A percentile compares a stretch with the other conserved stretches of the same genome.
Evolutionary conservation across 2,329 filamentous ascomycete genomes (phyloP).

Genomic region (Camillea tinctor): DNA sequence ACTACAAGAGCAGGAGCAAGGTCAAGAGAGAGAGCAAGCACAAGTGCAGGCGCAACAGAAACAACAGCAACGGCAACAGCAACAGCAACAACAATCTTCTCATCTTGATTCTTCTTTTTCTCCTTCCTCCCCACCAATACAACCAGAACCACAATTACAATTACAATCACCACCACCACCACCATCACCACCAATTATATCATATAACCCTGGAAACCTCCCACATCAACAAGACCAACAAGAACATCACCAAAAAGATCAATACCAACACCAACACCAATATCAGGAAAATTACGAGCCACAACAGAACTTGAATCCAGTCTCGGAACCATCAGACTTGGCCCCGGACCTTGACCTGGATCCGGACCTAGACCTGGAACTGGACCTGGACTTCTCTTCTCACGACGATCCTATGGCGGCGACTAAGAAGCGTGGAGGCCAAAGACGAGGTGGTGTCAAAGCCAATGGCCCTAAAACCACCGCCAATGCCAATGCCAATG

Average conservation of each 20-base stretch:
- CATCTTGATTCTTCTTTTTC: constrained; percentile 4
- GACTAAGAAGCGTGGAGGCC: constrained; percentile 29
- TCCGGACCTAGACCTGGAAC: constrained; percentile 11
- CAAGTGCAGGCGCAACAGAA: too few species aligned
- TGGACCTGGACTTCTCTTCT: constrained; percentile 8
- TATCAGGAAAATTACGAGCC: too few species aligned
- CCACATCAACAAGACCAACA: not conserved
- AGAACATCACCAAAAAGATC: constrained; percentile 5
- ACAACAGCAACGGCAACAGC: constrained; percentile 2
- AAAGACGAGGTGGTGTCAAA: constrained; percentile 27
- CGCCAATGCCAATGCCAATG: too few species aligned
- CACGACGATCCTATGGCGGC: constrained; percentile 23
- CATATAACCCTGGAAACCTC: not conserved
- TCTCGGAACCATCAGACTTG: too few species aligned
- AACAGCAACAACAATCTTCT: constrained; percentile 7
- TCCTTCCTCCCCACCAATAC: not conserved
- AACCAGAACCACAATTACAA: too few species aligned
- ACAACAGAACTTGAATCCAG: not conserved
- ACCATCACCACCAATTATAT: not conserved
- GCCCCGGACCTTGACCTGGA: too few species aligned
- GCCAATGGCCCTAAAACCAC: constrained; percentile 10
- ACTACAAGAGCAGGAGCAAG: too few species aligned
- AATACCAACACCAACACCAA: not conserved
- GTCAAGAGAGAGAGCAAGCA: too few species aligned
- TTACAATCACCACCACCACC: not conserved